Evolutionary conservation across 169 alveolate genomes (phyloP).

Genomic region (Babesia gibsoni): DNA sequence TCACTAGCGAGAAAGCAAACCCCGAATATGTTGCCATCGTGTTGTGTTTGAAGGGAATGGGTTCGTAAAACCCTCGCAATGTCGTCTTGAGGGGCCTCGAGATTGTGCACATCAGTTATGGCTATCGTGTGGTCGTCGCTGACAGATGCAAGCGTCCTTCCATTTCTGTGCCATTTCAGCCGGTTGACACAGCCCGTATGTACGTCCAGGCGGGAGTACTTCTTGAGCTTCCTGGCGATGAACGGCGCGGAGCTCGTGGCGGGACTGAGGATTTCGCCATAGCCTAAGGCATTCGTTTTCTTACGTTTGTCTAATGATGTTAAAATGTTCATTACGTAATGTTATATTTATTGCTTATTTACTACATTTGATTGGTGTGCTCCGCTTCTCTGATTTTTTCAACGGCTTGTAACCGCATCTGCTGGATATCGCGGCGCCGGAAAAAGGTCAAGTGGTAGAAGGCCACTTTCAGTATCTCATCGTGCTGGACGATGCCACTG

Average conservation of each 20-base stretch:
- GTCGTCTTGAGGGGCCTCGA: not conserved
- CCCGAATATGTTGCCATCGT: constrained; percentile 54
- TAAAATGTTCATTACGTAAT: constrained; percentile 2
- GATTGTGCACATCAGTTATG: constrained; percentile 45
- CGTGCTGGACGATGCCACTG: constrained; percentile 68
- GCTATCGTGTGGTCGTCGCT: constrained; percentile 65
- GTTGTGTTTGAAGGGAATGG: constrained; percentile 23
- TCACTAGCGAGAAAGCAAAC: constrained; percentile 55
- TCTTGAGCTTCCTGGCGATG: constrained; percentile 7
- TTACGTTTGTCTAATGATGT: not conserved
- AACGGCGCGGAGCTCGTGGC: constrained; percentile 3
- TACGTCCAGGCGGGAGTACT: constrained; percentile 27
- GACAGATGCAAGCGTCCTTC: constrained; percentile 61
- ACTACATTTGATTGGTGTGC: not conserved
- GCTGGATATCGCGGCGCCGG: constrained; percentile 66
- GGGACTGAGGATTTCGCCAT: constrained; percentile 1
- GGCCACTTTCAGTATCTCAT: constrained; percentile 69
- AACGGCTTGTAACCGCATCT: constrained; percentile 65
- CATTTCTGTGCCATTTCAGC: constrained; percentile 63
- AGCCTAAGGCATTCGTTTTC: constrained; percentile 8
- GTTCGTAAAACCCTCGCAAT: not conserved
- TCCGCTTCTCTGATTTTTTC: not conserved
- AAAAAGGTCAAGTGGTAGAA: constrained; percentile 70
- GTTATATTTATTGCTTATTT: not conserved
- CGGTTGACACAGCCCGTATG: constrained; percentile 67